phyloP scores from a whole-genome alignment of 148 eudicot genomes.

The Cornus controversa region DNA sequence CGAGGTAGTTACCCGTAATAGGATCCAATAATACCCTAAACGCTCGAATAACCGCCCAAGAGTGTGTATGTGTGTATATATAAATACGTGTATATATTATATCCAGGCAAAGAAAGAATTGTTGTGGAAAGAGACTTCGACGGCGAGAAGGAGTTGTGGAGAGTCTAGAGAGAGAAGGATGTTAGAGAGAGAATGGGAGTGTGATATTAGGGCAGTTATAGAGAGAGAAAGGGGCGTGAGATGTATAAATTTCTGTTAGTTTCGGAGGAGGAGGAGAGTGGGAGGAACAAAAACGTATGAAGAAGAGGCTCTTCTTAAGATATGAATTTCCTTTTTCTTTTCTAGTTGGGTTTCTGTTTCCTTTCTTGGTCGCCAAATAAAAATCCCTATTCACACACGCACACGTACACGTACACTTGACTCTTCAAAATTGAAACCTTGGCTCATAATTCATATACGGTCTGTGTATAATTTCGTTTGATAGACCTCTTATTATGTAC shows the following conservation, averaged over 20 bases:
- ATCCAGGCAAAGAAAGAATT: neutral
- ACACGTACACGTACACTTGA: neutral
- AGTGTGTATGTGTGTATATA: neutral
- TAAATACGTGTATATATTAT: too few relatives aligned
- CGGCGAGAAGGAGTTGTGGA: neutral
- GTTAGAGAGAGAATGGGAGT: conserved; percentile 9
- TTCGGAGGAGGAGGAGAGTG: too few relatives aligned
- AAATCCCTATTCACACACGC: neutral
- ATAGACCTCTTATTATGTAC: too few relatives aligned
- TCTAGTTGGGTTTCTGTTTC: neutral
- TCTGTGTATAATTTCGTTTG: too few relatives aligned
- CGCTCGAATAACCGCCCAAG: conserved; percentile 16
- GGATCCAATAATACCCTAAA: conserved; percentile 26
- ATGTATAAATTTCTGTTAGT: neutral
- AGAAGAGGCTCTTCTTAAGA: conserved; percentile 7
- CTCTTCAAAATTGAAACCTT: too few relatives aligned
- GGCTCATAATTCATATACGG: too few relatives aligned
- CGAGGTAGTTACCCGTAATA: neutral
- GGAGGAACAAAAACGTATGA: conserved; percentile 5
- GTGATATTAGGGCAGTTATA: conserved; percentile 17
- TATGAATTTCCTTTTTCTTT: conserved; percentile 3
- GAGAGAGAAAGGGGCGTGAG: neutral
- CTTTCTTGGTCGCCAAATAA: neutral
- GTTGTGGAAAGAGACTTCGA: neutral
- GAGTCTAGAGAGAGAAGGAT: conserved; percentile 7